These are phyloP conservation scores for Vickermania ingenoplastis DNA, from an alignment of 208 protist species.

Conservation along the genomic window DNA sequence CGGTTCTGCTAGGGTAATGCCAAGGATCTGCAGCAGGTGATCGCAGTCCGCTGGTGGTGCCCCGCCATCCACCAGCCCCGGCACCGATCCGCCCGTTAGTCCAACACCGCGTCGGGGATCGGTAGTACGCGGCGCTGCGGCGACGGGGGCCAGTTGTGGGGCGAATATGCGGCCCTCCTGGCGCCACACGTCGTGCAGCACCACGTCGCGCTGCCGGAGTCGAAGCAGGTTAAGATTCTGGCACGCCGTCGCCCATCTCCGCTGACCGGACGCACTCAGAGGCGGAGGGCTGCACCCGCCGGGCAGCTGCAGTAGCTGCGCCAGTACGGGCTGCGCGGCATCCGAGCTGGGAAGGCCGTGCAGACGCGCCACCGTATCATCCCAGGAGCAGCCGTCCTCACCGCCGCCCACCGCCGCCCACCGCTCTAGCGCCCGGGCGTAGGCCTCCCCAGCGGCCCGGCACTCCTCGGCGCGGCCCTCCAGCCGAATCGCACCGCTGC, in stretches of 20 bases:
- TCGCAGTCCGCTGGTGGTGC: background rate
- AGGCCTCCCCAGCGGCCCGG: conserved; percentile 24
- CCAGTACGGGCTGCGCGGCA: background rate
- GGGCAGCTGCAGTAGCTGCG: background rate
- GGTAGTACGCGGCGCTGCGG: no score
- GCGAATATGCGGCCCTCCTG: conserved; percentile 89
- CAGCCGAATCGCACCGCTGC: conserved; percentile 42
- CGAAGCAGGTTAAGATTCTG: conserved; percentile 22
- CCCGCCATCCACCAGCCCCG: background rate
- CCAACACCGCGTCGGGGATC: no score
- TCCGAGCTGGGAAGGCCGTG: background rate
- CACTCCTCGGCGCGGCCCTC: conserved; percentile 69
- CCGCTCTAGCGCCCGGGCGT: conserved; percentile 22
- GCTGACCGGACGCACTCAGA: background rate
- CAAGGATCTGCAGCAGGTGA: conserved; percentile 6
- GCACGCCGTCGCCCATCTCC: background rate
- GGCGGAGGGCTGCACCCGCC: background rate
- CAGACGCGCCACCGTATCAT: background rate
- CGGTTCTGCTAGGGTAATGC: conserved; percentile 17
- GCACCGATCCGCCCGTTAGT: conserved; percentile 16
- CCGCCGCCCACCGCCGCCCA: background rate
- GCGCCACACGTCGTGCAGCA: conserved; percentile 84
- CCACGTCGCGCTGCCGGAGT: conserved; percentile 62
- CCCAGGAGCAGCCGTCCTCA: background rate
- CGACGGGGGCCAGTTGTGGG: conserved; percentile 33